Conservation (phyloP, 306 rosid genomes). For the Malus sylvestris region DNA sequence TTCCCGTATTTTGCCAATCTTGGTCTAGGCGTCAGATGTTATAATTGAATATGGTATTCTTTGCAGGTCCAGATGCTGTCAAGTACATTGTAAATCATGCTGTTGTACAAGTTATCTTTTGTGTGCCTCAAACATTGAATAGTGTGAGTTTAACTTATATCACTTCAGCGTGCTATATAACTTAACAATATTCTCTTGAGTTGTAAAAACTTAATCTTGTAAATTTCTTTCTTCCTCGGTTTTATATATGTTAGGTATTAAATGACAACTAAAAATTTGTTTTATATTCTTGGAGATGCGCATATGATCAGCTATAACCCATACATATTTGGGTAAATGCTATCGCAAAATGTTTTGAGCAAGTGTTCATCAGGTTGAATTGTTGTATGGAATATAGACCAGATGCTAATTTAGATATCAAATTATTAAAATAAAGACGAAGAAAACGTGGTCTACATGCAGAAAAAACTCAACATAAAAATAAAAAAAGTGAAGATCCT, state of each 20-base stretch:
- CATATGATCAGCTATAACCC: background rate
- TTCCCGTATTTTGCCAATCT: constrained; percentile 3
- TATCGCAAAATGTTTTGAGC: background rate
- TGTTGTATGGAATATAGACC: background rate
- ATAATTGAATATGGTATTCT: constrained; percentile 8
- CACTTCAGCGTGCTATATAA: background rate
- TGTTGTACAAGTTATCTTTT: constrained; percentile 72
- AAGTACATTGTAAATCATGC: constrained; percentile 81
- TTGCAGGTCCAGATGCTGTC: constrained; percentile 95
- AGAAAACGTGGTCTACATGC: background rate
- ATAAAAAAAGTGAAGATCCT: too few species aligned
- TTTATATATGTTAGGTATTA: background rate
- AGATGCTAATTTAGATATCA: background rate
- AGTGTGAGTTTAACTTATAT: constrained; percentile 46
- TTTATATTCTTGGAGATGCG: background rate
- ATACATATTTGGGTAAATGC: background rate
- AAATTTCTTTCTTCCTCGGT: background rate
- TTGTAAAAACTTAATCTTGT: background rate
- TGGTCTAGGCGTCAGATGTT: constrained; percentile 20
- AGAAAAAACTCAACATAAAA: background rate
- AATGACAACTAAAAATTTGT: background rate
- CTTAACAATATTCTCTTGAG: background rate
- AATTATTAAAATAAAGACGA: background rate
- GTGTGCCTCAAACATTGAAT: constrained; percentile 81
- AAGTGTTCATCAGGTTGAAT: background rate